A percentile compares a stretch with the other conserved stretches of the same genome.
phyloP scores from a whole-genome alignment of 768 basidiomycete genomes.

The Macrolepiota albuminosa region DNA sequence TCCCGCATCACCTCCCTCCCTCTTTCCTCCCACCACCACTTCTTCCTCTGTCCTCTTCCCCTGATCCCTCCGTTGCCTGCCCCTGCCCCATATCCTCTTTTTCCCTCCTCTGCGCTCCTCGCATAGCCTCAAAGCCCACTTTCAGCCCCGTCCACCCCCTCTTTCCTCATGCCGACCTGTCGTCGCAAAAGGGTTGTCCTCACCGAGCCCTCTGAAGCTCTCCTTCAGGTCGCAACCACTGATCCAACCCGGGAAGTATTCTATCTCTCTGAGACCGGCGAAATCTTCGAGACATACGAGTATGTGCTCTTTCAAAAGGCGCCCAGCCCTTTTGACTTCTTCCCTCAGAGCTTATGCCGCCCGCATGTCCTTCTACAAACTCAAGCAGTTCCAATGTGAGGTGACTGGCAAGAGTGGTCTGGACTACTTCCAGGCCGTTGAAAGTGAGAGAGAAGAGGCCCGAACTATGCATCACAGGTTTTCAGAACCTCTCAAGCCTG shows the following conservation, averaged over 20 bases:
- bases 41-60: constrained; percentile 16
- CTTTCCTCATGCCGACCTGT: constrained; percentile 71
- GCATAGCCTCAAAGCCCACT: constrained; percentile 14
- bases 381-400: constrained; percentile 96
- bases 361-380: constrained; percentile 91
- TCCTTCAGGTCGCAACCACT: constrained; percentile 59
- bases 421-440: constrained; percentile 91
- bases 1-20: constrained; percentile 45
- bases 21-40: constrained; percentile 26
- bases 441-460: constrained; percentile 88
- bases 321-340: constrained; percentile 17
- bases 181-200: constrained; percentile 88
- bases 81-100: constrained; percentile 11
- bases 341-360: constrained; percentile 68
- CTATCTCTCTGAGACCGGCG: constrained; percentile 91
- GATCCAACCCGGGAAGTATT: constrained; percentile 77
- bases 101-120: constrained; percentile 14
- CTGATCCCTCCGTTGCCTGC: constrained; percentile 8
- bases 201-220: constrained; percentile 70
- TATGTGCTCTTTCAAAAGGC: constrained; percentile 40
- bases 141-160: constrained; percentile 16
- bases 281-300: constrained; percentile 98
- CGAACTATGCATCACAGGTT: constrained; percentile 87
- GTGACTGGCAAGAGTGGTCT: constrained; percentile 92
- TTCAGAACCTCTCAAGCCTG: constrained; percentile 87